Percentiles rank a stretch among this genome's conserved stretches.
Evolutionary conservation across 257 asterid genomes (phyloP).

Genomic region (Solanum chmielewskii): DNA sequence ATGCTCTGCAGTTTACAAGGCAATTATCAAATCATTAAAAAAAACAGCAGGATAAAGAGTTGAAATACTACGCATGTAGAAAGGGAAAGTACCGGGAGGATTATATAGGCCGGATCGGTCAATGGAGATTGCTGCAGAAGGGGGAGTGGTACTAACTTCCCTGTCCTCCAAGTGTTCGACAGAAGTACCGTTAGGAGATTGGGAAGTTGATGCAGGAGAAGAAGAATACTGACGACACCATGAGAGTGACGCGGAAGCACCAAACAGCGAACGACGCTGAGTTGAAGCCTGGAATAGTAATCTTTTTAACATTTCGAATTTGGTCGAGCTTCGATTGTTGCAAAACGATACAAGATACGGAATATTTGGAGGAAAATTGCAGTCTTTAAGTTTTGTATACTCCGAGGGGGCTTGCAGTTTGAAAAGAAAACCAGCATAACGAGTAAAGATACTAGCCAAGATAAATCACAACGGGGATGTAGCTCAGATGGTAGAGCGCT

Average conservation of each 20-base stretch:
- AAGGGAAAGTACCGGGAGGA: slow-evolving; percentile 39
- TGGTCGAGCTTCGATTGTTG: not conserved
- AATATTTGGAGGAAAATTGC: not conserved
- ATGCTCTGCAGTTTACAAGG: slow-evolving; percentile 45
- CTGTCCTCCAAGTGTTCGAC: slow-evolving; percentile 60
- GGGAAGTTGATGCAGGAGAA: slow-evolving; percentile 21
- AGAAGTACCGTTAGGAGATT: slow-evolving; percentile 24
- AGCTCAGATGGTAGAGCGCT: slow-evolving; percentile 62
- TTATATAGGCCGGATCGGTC: slow-evolving; percentile 74
- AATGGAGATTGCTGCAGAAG: slow-evolving; percentile 56
- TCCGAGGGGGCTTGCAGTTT: not conserved
- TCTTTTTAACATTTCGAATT: slow-evolving; percentile 39
- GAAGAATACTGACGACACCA: slow-evolving; percentile 25
- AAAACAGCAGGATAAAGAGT: not conserved
- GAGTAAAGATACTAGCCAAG: not conserved
- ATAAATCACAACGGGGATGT: slow-evolving; percentile 20
- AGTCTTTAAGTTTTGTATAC: not conserved
- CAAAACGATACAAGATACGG: not conserved
- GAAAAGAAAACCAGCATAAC: not conserved
- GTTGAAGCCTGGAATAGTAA: slow-evolving; percentile 28
- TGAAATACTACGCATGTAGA: not conserved
- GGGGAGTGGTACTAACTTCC: slow-evolving; percentile 8
- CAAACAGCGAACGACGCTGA: slow-evolving; percentile 19
- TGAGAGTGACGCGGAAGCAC: slow-evolving; percentile 4
- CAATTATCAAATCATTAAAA: not conserved